Percentiles rank a stretch among this genome's conserved stretches.
These are phyloP conservation scores for Bromus sterilis DNA, from an alignment of 176 grass and related monocot genomes.

Conservation along the genomic window DNA sequence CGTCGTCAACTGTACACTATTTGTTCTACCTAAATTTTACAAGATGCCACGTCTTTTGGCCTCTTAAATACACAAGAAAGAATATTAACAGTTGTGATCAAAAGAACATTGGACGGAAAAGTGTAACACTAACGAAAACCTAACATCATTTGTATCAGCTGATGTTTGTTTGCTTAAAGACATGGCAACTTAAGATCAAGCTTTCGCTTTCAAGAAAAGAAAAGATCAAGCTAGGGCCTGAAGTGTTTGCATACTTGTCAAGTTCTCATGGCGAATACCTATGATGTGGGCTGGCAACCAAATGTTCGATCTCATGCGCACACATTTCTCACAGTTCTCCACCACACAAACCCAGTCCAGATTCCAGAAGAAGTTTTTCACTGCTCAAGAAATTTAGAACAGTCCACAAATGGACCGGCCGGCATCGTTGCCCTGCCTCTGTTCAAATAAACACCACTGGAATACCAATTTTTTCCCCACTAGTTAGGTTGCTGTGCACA, in stretches of 20 bases:
- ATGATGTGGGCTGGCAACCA: background rate
- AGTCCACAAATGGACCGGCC: background rate
- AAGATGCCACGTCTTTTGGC: background rate
- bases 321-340: background rate
- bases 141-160: background rate
- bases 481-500: background rate
- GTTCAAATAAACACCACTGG: background rate
- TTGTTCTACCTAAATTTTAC: background rate
- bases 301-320: background rate
- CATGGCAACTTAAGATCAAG: background rate
- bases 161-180: background rate
- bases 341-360: background rate
- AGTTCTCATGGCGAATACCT: background rate
- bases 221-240: background rate
- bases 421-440: background rate
- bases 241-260: background rate
- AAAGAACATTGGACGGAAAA: background rate
- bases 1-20: background rate
- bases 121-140: background rate
- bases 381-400: background rate
- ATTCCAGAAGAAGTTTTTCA: background rate
- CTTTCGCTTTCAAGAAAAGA: no score
- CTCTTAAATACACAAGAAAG: background rate
- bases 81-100: background rate
- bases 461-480: background rate